Percentiles rank a stretch among this genome's conserved stretches.
phyloP scores from a whole-genome alignment of 164 flowering plant genomes.

The Sedum album region DNA sequence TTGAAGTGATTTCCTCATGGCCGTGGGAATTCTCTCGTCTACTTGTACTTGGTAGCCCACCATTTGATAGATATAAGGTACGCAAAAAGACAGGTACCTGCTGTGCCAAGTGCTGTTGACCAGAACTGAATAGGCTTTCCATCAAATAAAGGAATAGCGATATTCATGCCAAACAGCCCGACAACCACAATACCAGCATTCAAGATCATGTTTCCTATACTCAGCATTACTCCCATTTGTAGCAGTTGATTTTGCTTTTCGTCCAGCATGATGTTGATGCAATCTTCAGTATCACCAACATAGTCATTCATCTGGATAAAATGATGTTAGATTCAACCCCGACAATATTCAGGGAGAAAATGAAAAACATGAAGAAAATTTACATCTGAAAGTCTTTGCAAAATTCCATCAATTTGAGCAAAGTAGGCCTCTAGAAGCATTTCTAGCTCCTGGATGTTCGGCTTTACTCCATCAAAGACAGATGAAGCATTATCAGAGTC shows the following conservation, averaged over 20 bases:
- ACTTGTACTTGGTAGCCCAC: slow-evolving; percentile 4
- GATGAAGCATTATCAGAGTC: slow-evolving; percentile 59
- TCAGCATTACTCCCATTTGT: slow-evolving; percentile 92
- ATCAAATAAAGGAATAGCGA: slow-evolving; percentile 58
- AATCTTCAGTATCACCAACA: slow-evolving; percentile 96
- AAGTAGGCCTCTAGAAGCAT: slow-evolving; percentile 98
- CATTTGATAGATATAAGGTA: neutral
- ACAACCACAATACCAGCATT: slow-evolving; percentile 78
- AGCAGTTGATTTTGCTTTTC: slow-evolving; percentile 96
- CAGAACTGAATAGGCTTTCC: slow-evolving; percentile 20
- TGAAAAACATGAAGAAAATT: slow-evolving; percentile 12
- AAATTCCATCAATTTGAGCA: slow-evolving; percentile 88
- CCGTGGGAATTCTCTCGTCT: neutral
- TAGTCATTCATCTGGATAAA: slow-evolving; percentile 73
- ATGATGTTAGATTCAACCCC: neutral
- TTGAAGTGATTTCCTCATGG: neutral
- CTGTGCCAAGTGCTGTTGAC: slow-evolving; percentile 30
- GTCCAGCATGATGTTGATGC: slow-evolving; percentile 95
- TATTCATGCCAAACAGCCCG: slow-evolving; percentile 89
- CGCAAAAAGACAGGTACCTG: slow-evolving; percentile 28
- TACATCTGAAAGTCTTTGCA: slow-evolving; percentile 82
- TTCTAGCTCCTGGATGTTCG: slow-evolving; percentile 92
- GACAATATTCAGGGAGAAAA: neutral
- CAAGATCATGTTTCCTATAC: slow-evolving; percentile 80
- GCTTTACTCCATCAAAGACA: slow-evolving; percentile 55